Percentiles rank a stretch among this genome's conserved stretches.
Evolutionary conservation across 2,329 filamentous ascomycete genomes (phyloP).

Genomic region (Drechslerella dactyloides): DNA sequence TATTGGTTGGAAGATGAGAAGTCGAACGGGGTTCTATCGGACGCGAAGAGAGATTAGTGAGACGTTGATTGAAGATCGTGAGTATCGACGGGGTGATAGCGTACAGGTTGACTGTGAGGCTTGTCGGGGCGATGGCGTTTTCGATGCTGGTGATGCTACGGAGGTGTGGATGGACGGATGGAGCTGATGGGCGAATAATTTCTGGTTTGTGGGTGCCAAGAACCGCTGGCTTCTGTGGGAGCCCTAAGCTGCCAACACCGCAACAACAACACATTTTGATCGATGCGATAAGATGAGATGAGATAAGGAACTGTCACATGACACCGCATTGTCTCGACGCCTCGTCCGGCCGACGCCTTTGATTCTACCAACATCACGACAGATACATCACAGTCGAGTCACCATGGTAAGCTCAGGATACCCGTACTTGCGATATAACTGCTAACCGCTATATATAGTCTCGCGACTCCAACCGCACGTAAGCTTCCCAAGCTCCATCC

Average conservation of each 20-base stretch:
- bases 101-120: slow-evolving; percentile 35
- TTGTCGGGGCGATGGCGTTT: slow-evolving; percentile 32
- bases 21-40: slow-evolving; percentile 43
- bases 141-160: slow-evolving; percentile 30
- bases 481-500: background rate
- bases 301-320: slow-evolving; percentile 22
- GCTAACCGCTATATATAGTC: slow-evolving; percentile 15
- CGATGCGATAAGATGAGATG: slow-evolving; percentile 10
- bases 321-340: slow-evolving; percentile 26
- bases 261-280: slow-evolving; percentile 17
- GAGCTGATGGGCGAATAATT: slow-evolving; percentile 32
- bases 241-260: slow-evolving; percentile 32
- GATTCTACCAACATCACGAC: too few species aligned
- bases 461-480: slow-evolving; percentile 49
- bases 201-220: slow-evolving; percentile 51
- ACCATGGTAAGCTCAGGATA: slow-evolving; percentile 27
- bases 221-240: slow-evolving; percentile 23
- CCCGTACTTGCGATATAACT: background rate
- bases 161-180: slow-evolving; percentile 35
- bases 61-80: too few species aligned
- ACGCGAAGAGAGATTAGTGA: background rate
- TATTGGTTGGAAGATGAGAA: slow-evolving; percentile 65
- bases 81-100: background rate
- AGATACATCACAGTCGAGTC: background rate
- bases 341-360: too few species aligned